These are phyloP conservation scores for Diplodia sapinea DNA, from an alignment of 2,329 filamentous ascomycete species.

Conservation along the genomic window DNA sequence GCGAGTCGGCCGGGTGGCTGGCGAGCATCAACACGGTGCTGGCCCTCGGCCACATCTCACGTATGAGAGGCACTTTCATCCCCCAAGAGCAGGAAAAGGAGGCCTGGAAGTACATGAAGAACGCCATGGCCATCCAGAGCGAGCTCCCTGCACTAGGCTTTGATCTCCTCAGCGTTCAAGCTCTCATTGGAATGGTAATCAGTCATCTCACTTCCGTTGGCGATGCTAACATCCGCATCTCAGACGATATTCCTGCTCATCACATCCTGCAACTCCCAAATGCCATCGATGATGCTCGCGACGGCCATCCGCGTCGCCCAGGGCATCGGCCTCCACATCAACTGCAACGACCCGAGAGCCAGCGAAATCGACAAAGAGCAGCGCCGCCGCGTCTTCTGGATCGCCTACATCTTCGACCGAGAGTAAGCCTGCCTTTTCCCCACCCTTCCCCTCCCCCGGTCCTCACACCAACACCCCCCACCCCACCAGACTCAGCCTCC, in stretches of 20 bases:
- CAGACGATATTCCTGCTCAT: conserved; percentile 11
- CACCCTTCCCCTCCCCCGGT: too few relatives aligned
- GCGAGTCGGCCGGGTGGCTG: not conserved
- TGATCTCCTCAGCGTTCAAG: conserved; percentile 8
- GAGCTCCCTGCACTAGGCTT: not conserved
- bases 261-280: conserved; percentile 11
- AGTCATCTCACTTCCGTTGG: not conserved
- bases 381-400: conserved; percentile 11
- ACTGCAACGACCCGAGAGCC: not conserved
- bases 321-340: conserved; percentile 9
- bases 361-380: conserved; percentile 9
- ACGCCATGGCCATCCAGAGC: conserved; percentile 5
- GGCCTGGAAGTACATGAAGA: conserved; percentile 19
- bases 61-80: conserved; percentile 6
- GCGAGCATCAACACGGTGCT: conserved; percentile 10
- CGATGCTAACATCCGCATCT: not conserved
- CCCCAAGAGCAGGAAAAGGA: conserved; percentile 6
- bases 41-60: not conserved
- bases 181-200: conserved; percentile 14
- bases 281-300: conserved; percentile 15
- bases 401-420: conserved; percentile 14
- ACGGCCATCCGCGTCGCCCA: conserved; percentile 14
- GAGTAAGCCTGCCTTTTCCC: not conserved
- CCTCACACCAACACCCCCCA: too few relatives aligned
- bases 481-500: not conserved